phyloP scores from a whole-genome alignment of 345 rosid genomes.

The Passiflora organensis region DNA sequence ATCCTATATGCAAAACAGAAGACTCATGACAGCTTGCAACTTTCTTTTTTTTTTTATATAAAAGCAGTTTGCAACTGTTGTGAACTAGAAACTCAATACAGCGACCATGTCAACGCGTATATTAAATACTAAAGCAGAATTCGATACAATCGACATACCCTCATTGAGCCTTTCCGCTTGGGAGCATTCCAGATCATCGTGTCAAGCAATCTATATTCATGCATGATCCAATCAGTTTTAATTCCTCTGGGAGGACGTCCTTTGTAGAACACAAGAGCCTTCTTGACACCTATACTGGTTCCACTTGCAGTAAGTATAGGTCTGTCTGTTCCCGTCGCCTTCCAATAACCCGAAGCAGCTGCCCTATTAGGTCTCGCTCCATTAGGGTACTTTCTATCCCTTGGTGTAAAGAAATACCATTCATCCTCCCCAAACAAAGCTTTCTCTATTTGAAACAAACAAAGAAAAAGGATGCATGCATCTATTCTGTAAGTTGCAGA shows the following conservation, averaged over 20 bases:
- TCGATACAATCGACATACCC: slow-evolving; percentile 10
- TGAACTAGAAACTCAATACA: too few relatives aligned
- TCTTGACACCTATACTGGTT: slow-evolving; percentile 19
- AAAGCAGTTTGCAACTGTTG: too few relatives aligned
- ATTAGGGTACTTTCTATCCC: slow-evolving; percentile 33
- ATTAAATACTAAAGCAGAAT: background rate
- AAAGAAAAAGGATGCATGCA: background rate
- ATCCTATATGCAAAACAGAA: too few relatives aligned
- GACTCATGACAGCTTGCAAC: background rate
- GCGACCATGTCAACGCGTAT: too few relatives aligned
- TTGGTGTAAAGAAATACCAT: slow-evolving; percentile 37
- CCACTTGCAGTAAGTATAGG: slow-evolving; percentile 7
- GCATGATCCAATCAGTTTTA: slow-evolving; percentile 33
- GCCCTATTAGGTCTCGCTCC: slow-evolving; percentile 35
- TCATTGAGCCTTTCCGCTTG: slow-evolving; percentile 14
- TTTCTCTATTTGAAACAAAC: slow-evolving; percentile 2
- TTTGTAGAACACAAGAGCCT: slow-evolving; percentile 29
- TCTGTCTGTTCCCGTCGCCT: slow-evolving; percentile 23
- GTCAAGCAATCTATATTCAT: slow-evolving; percentile 24
- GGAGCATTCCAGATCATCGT: background rate
- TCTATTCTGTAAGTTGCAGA: background rate
- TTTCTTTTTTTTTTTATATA: too few relatives aligned
- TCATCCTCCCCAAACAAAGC: slow-evolving; percentile 30
- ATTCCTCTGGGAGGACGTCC: slow-evolving; percentile 30
- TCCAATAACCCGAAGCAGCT: slow-evolving; percentile 28